Evolutionary conservation across 176 grass and related monocot species (phyloP).

Genomic region (Rhynchospora tenuis): DNA sequence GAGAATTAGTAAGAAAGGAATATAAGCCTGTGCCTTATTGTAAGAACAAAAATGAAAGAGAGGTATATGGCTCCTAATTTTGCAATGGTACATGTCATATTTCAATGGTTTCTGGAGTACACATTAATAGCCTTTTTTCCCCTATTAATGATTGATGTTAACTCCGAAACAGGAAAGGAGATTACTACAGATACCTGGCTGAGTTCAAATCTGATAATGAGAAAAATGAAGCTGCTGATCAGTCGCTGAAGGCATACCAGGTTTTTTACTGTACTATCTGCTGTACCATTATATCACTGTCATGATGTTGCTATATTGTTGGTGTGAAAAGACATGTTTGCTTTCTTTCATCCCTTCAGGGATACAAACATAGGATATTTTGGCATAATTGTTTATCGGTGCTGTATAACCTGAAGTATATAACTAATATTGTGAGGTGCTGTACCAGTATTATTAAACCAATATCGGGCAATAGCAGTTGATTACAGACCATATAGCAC

Average conservation of each 20-base stretch:
- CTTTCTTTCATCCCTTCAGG: background rate
- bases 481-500: background rate
- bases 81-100: background rate
- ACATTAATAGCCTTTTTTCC: background rate
- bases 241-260: slow-evolving; percentile 86
- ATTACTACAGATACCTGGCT: slow-evolving; percentile 84
- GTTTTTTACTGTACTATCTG: slow-evolving; percentile 26
- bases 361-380: background rate
- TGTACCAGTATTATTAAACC: background rate
- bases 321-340: background rate
- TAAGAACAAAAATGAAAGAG: background rate
- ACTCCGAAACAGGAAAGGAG: slow-evolving; percentile 62
- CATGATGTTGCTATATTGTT: background rate
- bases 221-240: slow-evolving; percentile 64
- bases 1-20: too few species aligned
- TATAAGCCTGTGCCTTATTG: background rate
- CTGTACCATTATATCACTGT: background rate
- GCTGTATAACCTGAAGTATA: background rate
- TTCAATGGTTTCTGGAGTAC: background rate
- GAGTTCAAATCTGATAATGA: slow-evolving; percentile 75
- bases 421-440: background rate
- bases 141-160: slow-evolving; percentile 1
- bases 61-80: background rate
- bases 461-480: background rate
- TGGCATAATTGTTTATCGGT: background rate